These are phyloP conservation scores for Oryza longistaminata DNA, from an alignment of 176 grass and related monocot genomes.

Conservation along the genomic window DNA sequence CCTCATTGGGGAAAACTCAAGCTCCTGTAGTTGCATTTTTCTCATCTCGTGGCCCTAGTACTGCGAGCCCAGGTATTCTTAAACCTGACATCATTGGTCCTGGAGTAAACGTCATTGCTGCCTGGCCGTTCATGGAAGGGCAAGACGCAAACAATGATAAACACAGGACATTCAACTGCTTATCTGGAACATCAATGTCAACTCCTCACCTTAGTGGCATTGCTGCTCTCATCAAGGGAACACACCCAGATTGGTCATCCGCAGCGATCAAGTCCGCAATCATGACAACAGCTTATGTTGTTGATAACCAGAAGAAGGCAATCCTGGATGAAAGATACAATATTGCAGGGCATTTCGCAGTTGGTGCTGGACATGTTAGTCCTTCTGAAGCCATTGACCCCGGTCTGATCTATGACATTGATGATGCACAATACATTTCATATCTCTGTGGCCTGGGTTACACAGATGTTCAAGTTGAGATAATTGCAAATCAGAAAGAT, in stretches of 20 bases:
- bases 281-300: constrained; percentile 41
- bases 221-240: constrained; percentile 43
- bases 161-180: background rate
- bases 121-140: constrained; percentile 40
- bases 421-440: constrained; percentile 25
- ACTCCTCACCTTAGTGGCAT: constrained; percentile 58
- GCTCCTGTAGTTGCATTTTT: constrained; percentile 45
- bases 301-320: background rate
- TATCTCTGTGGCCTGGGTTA: constrained; percentile 39
- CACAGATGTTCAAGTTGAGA: constrained; percentile 17
- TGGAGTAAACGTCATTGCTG: constrained; percentile 45
- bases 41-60: constrained; percentile 55
- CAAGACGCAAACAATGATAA: background rate
- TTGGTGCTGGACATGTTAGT: constrained; percentile 48
- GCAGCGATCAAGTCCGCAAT: constrained; percentile 44
- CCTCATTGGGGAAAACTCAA: constrained; percentile 14
- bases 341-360: constrained; percentile 23
- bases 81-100: constrained; percentile 53
- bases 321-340: constrained; percentile 34
- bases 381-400: constrained; percentile 31
- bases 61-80: constrained; percentile 15
- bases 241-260: constrained; percentile 46
- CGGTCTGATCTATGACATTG: constrained; percentile 45
- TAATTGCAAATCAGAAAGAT: constrained; percentile 24
- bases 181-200: constrained; percentile 50